Evolutionary conservation across 2,329 filamentous ascomycete species (phyloP).

Genomic region (Cercospora citrullina): DNA sequence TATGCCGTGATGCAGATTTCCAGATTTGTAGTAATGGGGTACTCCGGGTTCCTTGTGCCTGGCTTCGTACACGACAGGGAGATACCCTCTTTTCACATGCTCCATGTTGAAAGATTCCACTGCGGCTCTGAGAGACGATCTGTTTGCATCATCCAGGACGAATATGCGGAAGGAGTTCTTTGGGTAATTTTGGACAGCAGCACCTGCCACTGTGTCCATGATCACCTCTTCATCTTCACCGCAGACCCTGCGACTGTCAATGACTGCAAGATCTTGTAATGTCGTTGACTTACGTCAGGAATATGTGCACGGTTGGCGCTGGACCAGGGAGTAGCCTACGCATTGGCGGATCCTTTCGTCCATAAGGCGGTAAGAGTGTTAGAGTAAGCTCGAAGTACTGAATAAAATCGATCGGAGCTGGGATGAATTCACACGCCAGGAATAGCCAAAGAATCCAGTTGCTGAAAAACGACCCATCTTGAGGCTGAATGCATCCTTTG

Average conservation of each 20-base stretch:
- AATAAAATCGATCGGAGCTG: not conserved
- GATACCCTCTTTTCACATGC: not conserved
- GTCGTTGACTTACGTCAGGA: conserved; percentile 5
- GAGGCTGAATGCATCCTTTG: not conserved
- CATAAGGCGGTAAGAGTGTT: not conserved
- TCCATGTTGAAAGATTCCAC: conserved; percentile 9
- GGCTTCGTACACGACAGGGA: conserved; percentile 10
- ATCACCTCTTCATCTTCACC: conserved; percentile 15
- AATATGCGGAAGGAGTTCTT: conserved; percentile 13
- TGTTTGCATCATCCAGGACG: conserved; percentile 17
- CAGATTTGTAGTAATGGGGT: conserved; percentile 19
- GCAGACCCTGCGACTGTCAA: conserved; percentile 13
- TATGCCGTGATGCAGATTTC: conserved; percentile 19
- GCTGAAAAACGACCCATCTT: not conserved
- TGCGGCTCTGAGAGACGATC: not conserved
- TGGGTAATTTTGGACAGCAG: conserved; percentile 18
- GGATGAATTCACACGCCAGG: not conserved
- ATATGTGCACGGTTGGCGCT: conserved; percentile 9
- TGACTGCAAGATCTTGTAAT: not conserved
- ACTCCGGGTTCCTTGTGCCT: conserved; percentile 8
- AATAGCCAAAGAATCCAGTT: not conserved
- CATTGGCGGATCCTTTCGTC: not conserved
- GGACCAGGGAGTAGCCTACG: not conserved
- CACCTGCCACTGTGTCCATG: conserved; percentile 21
- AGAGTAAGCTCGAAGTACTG: not conserved